These are phyloP conservation scores for Erigeron philadelphicus DNA, from an alignment of 140 eudicot genomes.

Conservation along the genomic window DNA sequence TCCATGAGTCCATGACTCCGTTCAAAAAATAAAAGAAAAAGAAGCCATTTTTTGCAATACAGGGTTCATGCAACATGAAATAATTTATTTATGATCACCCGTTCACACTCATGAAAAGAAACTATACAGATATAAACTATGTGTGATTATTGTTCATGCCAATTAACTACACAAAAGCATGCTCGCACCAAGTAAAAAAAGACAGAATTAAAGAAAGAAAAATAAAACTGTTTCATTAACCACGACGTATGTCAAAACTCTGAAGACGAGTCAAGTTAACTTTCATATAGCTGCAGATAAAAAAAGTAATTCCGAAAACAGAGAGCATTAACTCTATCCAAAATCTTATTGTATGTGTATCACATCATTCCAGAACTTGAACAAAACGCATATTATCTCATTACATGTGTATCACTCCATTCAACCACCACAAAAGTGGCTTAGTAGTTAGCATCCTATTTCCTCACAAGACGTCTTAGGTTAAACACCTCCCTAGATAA, in stretches of 20 bases:
- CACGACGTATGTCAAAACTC: constrained; percentile 1
- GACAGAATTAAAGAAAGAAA: not conserved
- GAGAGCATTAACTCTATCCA: not conserved
- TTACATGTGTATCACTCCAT: too few species aligned
- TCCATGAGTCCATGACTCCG: too few species aligned
- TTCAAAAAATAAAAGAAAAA: not conserved
- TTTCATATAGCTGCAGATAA: not conserved
- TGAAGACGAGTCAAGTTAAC: not conserved
- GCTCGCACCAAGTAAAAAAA: not conserved
- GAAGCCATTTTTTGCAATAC: not conserved
- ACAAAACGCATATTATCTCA: not conserved
- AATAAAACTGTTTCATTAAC: not conserved
- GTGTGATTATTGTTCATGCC: constrained; percentile 4
- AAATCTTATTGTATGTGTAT: not conserved
- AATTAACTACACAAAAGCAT: not conserved
- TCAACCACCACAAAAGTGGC: too few species aligned
- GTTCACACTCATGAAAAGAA: not conserved
- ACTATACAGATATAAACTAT: not conserved
- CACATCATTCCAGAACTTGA: not conserved
- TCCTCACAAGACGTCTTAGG: too few species aligned
- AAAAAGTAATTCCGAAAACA: not conserved
- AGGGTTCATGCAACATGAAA: constrained; percentile 9
- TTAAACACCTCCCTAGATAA: too few species aligned
- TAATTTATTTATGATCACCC: constrained; percentile 15
- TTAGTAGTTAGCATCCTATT: too few species aligned